phyloP scores from a whole-genome alignment of 192 early-diverging fungal species.

The Backusella mclennaniae region DNA sequence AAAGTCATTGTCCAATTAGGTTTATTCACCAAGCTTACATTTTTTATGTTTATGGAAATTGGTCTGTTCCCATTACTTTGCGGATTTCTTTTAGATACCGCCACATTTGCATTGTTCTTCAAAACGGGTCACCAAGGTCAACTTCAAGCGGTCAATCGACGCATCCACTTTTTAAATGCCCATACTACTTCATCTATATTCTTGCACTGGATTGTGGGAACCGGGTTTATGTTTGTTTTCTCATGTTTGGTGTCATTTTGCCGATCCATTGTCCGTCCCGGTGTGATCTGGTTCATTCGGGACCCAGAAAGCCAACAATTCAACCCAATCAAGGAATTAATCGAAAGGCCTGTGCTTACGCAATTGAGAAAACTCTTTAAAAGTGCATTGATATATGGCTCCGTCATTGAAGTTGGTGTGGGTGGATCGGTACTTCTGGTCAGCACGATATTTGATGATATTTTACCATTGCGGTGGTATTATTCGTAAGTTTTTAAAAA shows the following conservation, averaged over 20 bases:
- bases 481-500: constrained; percentile 47
- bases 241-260: constrained; percentile 74
- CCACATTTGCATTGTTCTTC: constrained; percentile 70
- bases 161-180: constrained; percentile 50
- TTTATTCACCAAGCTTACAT: constrained; percentile 57
- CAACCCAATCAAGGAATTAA: constrained; percentile 89
- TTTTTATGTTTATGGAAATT: constrained; percentile 88
- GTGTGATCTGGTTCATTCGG: constrained; percentile 97
- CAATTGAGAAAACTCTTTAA: constrained; percentile 82
- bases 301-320: constrained; percentile 94
- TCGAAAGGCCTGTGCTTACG: constrained; percentile 69
- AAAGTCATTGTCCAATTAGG: not conserved
- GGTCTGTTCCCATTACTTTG: constrained; percentile 83
- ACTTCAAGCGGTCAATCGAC: constrained; percentile 43
- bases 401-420: constrained; percentile 69
- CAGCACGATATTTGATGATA: constrained; percentile 15
- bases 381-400: constrained; percentile 82
- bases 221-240: constrained; percentile 92
- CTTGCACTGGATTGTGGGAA: constrained; percentile 90
- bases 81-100: constrained; percentile 79
- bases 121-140: constrained; percentile 12
- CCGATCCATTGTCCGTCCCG: constrained; percentile 81
- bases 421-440: constrained; percentile 44
- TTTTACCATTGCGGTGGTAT: constrained; percentile 66
- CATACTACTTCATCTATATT: constrained; percentile 64